These are phyloP conservation scores for Aeschynomene evenia DNA, from an alignment of 306 rosid species.

Conservation along the genomic window DNA sequence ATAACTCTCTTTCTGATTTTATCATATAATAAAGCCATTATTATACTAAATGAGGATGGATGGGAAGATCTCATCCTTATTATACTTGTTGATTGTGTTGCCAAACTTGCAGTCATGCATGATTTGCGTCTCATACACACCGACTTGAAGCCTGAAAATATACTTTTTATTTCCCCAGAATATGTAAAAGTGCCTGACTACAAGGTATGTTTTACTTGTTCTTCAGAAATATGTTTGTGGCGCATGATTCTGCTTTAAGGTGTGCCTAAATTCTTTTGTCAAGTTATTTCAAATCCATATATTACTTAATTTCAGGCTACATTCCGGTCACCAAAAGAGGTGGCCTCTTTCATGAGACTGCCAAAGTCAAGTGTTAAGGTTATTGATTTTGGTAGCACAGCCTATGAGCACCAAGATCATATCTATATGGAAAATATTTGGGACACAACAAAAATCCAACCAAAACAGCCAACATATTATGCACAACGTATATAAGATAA, in stretches of 20 bases:
- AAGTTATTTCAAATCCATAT: background rate
- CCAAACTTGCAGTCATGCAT: constrained; percentile 61
- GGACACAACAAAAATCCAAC: no score
- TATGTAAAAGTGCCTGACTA: constrained; percentile 60
- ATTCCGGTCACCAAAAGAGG: constrained; percentile 54
- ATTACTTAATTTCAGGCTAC: constrained; percentile 37
- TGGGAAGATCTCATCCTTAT: background rate
- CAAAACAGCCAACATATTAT: no score
- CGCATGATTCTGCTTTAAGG: background rate
- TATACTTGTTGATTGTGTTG: background rate
- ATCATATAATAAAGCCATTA: background rate
- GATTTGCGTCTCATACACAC: constrained; percentile 64
- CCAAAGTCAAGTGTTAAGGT: constrained; percentile 86
- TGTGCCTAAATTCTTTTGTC: background rate
- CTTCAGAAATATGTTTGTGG: background rate
- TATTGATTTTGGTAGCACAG: constrained; percentile 89
- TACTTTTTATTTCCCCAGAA: constrained; percentile 57
- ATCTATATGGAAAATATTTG: no score
- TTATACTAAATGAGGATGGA: background rate
- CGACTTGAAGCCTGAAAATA: constrained; percentile 71
- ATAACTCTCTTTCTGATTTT: background rate
- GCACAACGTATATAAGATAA: no score
- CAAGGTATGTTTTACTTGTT: constrained; percentile 25
- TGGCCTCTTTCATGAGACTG: constrained; percentile 54
- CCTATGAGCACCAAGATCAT: constrained; percentile 73